phyloP scores from a whole-genome alignment of 2,329 filamentous ascomycete species.

The Verticillium zaregamsianum region DNA sequence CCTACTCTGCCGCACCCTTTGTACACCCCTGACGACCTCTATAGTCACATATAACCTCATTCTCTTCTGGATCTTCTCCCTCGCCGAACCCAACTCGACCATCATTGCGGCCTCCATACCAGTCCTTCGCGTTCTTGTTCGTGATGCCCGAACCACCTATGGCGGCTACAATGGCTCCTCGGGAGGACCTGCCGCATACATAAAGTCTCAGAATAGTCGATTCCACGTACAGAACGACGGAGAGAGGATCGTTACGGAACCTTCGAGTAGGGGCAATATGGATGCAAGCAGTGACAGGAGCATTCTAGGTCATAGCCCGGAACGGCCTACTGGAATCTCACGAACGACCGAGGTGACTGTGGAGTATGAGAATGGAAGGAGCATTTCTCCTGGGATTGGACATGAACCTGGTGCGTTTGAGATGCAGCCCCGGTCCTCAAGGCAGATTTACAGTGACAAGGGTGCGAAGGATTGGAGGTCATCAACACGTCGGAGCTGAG shows the following conservation, averaged over 20 bases:
- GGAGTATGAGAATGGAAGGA: conserved; percentile 8
- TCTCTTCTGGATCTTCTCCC: conserved; percentile 15
- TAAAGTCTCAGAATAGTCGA: neutral
- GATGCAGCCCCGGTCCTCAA: too few species aligned
- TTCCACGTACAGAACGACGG: neutral
- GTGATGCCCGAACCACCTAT: neutral
- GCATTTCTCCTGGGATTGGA: too few species aligned
- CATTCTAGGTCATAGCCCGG: conserved; percentile 2
- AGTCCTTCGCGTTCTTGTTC: conserved; percentile 19
- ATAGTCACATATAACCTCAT: neutral
- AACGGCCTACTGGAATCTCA: conserved; percentile 10
- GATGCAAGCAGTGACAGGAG: conserved; percentile 10
- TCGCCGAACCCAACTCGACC: conserved; percentile 23
- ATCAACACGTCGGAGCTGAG: too few species aligned
- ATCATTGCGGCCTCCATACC: conserved; percentile 26
- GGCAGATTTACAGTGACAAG: too few species aligned
- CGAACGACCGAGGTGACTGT: conserved; percentile 14
- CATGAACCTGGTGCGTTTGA: too few species aligned
- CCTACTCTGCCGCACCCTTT: too few species aligned
- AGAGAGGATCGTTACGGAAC: neutral
- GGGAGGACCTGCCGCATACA: neutral
- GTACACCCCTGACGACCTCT: neutral
- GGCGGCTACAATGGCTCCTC: neutral
- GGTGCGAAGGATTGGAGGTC: too few species aligned
- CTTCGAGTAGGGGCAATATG: neutral